Evolutionary conservation across 371 early-diverging fungal species (phyloP).

Genomic region (Enterospora canceri): DNA sequence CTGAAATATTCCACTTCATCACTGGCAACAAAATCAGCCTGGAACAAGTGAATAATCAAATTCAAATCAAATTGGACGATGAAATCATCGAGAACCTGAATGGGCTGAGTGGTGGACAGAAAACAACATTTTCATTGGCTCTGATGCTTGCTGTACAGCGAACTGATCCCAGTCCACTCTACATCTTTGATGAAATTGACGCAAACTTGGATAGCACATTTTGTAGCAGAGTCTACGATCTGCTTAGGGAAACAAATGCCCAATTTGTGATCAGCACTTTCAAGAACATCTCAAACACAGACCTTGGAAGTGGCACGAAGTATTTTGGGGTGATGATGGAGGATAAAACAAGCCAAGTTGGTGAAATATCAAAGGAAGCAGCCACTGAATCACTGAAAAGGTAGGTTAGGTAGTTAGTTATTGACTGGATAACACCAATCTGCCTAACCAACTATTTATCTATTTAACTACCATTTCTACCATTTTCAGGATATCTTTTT

Average conservation of each 20-base stretch:
- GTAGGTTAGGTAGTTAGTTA: neutral
- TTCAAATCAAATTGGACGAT: neutral
- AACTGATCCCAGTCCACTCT: constrained; percentile 95
- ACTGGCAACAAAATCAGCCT: constrained; percentile 20
- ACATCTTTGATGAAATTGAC: constrained; percentile 99
- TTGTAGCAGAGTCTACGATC: constrained; percentile 17
- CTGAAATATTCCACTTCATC: constrained; percentile 45
- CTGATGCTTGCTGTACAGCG: constrained; percentile 94
- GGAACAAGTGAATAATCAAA: neutral
- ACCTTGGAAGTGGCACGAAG: constrained; percentile 39
- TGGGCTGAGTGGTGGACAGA: constrained; percentile 80
- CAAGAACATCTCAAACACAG: constrained; percentile 41
- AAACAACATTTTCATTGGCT: constrained; percentile 84
- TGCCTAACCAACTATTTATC: too few relatives aligned
- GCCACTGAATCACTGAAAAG: neutral
- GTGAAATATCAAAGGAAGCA: neutral
- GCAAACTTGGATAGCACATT: constrained; percentile 74
- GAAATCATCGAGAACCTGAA: neutral
- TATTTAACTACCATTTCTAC: too few relatives aligned
- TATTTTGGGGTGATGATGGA: constrained; percentile 39
- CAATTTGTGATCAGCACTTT: constrained; percentile 55
- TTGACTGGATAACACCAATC: too few relatives aligned
- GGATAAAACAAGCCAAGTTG: neutral
- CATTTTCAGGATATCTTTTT: too few relatives aligned
- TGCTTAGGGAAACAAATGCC: constrained; percentile 17